These are phyloP conservation scores for Pseudozyma thailandica DNA, from an alignment of 1,284 basidiomycete species.

Conservation along the genomic window DNA sequence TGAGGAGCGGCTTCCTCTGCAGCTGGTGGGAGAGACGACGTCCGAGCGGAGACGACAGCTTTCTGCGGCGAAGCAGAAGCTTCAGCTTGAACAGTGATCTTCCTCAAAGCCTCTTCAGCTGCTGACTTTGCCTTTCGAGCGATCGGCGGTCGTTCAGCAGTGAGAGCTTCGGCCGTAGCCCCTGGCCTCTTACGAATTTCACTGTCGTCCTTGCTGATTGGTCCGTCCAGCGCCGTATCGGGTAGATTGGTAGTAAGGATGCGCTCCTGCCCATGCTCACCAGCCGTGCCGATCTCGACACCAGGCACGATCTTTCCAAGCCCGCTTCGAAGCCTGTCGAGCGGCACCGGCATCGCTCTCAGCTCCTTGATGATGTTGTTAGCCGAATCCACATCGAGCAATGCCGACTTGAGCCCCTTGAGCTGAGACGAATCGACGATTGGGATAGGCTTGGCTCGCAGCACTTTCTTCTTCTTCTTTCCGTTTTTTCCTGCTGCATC, in stretches of 20 bases:
- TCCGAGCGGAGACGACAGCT: conserved; percentile 28
- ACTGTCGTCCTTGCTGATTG: conserved; percentile 31
- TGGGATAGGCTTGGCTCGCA: conserved; percentile 28
- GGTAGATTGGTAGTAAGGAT: conserved; percentile 29
- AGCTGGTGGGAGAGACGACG: conserved; percentile 29
- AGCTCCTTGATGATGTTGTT: conserved; percentile 61
- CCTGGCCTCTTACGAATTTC: conserved; percentile 32
- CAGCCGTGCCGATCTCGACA: conserved; percentile 36
- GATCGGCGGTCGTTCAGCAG: conserved; percentile 12
- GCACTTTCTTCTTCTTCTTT: conserved; percentile 38
- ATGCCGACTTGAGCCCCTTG: conserved; percentile 51
- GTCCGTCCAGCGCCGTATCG: conserved; percentile 14
- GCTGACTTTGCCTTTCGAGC: conserved; percentile 29
- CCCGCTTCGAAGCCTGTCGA: conserved; percentile 28
- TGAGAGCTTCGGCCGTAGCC: conserved; percentile 13
- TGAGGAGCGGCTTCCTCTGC: conserved; percentile 7
- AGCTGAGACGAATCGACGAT: conserved; percentile 46
- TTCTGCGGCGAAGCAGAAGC: conserved; percentile 11
- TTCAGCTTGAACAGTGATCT: conserved; percentile 26
- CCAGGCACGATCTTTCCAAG: conserved; percentile 24
- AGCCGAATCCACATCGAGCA: conserved; percentile 54
- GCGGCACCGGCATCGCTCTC: conserved; percentile 47
- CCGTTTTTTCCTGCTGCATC: conserved; percentile 8
- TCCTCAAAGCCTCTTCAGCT: conserved; percentile 48
- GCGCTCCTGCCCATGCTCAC: conserved; percentile 46